These are phyloP conservation scores for Fusarium nurragi DNA, from an alignment of 2,329 filamentous ascomycete species.

Conservation along the genomic window DNA sequence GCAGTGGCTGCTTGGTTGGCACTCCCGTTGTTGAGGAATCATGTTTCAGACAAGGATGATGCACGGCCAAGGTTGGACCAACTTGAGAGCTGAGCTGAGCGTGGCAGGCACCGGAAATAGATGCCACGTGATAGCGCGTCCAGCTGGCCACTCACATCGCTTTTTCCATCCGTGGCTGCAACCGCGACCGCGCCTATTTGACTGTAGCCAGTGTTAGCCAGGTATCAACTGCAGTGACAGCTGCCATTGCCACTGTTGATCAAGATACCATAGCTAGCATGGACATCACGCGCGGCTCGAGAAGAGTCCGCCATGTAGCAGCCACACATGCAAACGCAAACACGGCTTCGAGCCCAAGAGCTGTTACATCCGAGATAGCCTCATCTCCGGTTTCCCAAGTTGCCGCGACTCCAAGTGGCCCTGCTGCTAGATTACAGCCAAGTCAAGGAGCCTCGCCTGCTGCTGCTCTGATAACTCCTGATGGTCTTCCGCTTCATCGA, in stretches of 20 bases:
- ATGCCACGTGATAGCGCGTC: conserved; percentile 31
- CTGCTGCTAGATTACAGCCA: conserved; percentile 22
- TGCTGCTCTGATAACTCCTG: conserved; percentile 37
- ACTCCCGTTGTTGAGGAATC: background rate
- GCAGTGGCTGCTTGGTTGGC: background rate
- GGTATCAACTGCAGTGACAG: background rate
- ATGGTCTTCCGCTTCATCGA: conserved; percentile 38
- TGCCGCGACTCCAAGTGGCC: conserved; percentile 24
- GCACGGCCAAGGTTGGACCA: background rate
- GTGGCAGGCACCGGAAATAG: background rate
- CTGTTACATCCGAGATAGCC: conserved; percentile 18
- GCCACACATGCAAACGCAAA: conserved; percentile 20
- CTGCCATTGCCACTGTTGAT: background rate
- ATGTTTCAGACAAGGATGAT: conserved; percentile 11
- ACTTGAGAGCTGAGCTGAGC: background rate
- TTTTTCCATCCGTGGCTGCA: conserved; percentile 1
- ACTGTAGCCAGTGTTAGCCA: background rate
- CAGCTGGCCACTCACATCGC: conserved; percentile 15
- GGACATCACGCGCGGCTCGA: conserved; percentile 35
- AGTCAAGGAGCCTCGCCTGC: conserved; percentile 32
- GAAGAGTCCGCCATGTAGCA: conserved; percentile 37
- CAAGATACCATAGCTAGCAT: conserved; percentile 1
- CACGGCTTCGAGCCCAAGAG: conserved; percentile 23
- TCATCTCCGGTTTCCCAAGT: conserved; percentile 25
- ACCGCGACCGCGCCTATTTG: conserved; percentile 30